Evolutionary conservation across 371 early-diverging fungal species (phyloP), one percentile per base, ranked within the genome.

Genomic region (Mortierella sp.): DNA sequence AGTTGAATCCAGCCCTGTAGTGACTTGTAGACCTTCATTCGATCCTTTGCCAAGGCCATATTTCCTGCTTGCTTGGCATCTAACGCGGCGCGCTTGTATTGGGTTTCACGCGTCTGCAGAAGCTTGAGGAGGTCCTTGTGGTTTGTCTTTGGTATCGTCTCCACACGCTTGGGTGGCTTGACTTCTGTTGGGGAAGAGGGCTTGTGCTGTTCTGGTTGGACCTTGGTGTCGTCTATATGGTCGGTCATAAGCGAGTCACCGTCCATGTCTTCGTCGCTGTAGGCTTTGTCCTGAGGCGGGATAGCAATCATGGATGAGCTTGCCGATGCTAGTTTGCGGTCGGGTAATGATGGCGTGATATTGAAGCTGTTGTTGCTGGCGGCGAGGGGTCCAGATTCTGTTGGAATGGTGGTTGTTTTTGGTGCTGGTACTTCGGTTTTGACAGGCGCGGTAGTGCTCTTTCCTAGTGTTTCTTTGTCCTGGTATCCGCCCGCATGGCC

Each of bases 221-320:
- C 10, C 49, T n/a, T 35, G 60, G 55, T n/a, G 2, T 71, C 77
- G 11, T 75, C 54, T 32, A 54, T 78, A 41, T 70, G 44, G 1
- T 75, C 80, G 10, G 72, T 44, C 75, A 77, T 75, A 10, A 71
- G 18, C 0, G 87, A 75, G 54, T 80, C 82, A 12, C 75, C 79
- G 46, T 77, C 82, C 56, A 76, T 43, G 21, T 82, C 80, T 43
- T 80, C 75, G 32, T 82, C 80, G 16, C 38, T 60, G 56, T 74
- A 74, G 10, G 76, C 74, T 6, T 68, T 54, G 58, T 82, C 82
- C 43, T 70, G 77, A 16, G 87, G 87, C 54, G 87, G 77, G 6
- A 86, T 80, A 3, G 80, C 80, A 32, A 82, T 82, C 78, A 82
- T 82, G 11, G 82, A 82, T 1, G 87, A 82, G 35, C 77, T 82